These are phyloP conservation scores for Starmerella geochares DNA, from an alignment of 805 yeast species.

Conservation along the genomic window DNA sequence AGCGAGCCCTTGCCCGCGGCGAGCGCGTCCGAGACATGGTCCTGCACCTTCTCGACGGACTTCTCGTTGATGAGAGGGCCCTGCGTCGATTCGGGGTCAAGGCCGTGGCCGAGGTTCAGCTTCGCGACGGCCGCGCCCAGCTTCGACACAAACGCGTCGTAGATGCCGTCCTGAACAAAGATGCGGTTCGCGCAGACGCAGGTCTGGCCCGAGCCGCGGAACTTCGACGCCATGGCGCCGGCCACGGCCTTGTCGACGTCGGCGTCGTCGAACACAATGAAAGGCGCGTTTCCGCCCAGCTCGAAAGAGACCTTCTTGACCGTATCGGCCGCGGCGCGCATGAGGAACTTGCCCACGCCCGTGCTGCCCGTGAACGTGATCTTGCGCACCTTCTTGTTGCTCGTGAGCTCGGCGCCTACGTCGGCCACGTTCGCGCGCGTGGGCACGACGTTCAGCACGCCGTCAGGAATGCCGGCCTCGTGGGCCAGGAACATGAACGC, in stretches of 20 bases:
- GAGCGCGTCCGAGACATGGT: constrained; percentile 58
- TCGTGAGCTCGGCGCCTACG: constrained; percentile 50
- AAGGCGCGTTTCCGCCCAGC: constrained; percentile 75
- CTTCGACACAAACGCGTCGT: constrained; percentile 48
- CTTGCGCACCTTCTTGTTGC: constrained; percentile 48
- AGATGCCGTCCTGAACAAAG: constrained; percentile 53
- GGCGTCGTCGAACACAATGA: constrained; percentile 65
- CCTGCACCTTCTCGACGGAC: constrained; percentile 51
- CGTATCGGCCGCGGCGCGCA: constrained; percentile 49
- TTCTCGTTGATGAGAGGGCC: constrained; percentile 64
- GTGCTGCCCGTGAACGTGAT: constrained; percentile 75
- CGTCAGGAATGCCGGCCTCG: constrained; percentile 63
- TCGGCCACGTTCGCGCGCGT: constrained; percentile 32
- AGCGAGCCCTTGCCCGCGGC: constrained; percentile 50
- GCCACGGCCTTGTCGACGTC: constrained; percentile 54
- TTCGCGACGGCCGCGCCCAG: constrained; percentile 38
- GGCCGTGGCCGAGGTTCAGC: constrained; percentile 53
- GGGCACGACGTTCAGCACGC: constrained; percentile 52
- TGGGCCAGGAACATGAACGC: constrained; percentile 53
- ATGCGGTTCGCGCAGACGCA: constrained; percentile 72
- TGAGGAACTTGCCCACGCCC: constrained; percentile 55
- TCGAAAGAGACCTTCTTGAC: constrained; percentile 64
- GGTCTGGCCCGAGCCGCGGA: constrained; percentile 71
- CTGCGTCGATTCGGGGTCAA: constrained; percentile 50
- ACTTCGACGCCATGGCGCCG: constrained; percentile 57